phyloP scores from a whole-genome alignment of 2,329 filamentous ascomycete genomes.

The Daldinia eschscholtzii region DNA sequence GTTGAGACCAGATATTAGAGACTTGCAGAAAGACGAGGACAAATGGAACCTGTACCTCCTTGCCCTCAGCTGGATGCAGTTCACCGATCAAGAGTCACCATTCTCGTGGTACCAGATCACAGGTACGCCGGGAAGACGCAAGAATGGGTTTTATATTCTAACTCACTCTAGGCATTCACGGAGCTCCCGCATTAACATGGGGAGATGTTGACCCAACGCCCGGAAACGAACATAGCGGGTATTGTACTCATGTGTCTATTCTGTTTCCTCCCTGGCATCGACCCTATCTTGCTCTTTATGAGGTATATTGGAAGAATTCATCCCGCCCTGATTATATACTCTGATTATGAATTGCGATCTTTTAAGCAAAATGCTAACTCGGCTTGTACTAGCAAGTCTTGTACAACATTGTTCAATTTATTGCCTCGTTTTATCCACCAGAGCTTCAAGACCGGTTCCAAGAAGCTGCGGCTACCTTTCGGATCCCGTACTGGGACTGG shows the following conservation, averaged over 20 bases:
- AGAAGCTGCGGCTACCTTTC: constrained; percentile 63
- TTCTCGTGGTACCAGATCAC: constrained; percentile 84
- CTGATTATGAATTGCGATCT: background rate
- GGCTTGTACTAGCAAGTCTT: constrained; percentile 57
- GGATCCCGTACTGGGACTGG: constrained; percentile 73
- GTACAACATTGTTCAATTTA: constrained; percentile 52
- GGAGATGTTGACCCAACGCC: constrained; percentile 63
- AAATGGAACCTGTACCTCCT: constrained; percentile 83
- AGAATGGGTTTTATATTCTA: constrained; percentile 25
- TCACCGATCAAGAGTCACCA: constrained; percentile 69
- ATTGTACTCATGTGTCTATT: constrained; percentile 81
- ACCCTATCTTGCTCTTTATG: constrained; percentile 76
- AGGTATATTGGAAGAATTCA: constrained; percentile 56
- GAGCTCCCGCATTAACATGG: constrained; percentile 73
- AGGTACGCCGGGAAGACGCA: constrained; percentile 60
- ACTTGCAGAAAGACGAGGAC: constrained; percentile 72
- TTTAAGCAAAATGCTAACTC: constrained; percentile 13
- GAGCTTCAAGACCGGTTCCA: constrained; percentile 63
- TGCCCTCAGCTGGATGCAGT: constrained; percentile 79
- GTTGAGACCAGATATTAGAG: constrained; percentile 74
- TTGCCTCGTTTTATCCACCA: constrained; percentile 55
- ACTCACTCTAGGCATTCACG: constrained; percentile 76
- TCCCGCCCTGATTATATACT: background rate
- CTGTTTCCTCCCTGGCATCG: constrained; percentile 88
- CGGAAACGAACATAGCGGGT: constrained; percentile 72